A percentile compares a stretch with the other conserved stretches of the same genome.
Evolutionary conservation across 2,329 filamentous ascomycete genomes (phyloP).

Genomic region (Paraphoma chrysanthemicola): DNA sequence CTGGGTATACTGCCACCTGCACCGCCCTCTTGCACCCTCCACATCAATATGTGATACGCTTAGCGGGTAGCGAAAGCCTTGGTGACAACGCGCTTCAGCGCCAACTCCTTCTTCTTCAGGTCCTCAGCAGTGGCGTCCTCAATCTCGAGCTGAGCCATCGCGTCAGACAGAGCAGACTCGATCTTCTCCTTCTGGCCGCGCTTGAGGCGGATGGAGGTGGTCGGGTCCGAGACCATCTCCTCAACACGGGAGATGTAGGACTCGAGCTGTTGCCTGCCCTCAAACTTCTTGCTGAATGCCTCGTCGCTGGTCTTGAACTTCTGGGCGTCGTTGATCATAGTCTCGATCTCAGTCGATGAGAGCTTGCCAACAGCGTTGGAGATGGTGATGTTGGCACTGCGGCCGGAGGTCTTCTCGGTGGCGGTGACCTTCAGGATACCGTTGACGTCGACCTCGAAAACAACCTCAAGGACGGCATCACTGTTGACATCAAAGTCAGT

Average conservation of each 20-base stretch:
- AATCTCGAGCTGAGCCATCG: slow-evolving; percentile 96
- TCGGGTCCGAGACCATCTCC: slow-evolving; percentile 97
- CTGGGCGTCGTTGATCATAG: slow-evolving; percentile 95
- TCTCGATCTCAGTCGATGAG: slow-evolving; percentile 91
- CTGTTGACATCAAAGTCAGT: not conserved
- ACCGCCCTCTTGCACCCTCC: slow-evolving; percentile 24
- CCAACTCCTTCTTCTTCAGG: slow-evolving; percentile 99
- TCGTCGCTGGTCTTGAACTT: slow-evolving; percentile 99
- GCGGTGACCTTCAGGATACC: slow-evolving; percentile 99
- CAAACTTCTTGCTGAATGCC: slow-evolving; percentile 99
- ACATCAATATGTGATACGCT: slow-evolving; percentile 20
- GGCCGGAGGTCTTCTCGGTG: slow-evolving; percentile 97
- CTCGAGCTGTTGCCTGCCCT: slow-evolving; percentile 98
- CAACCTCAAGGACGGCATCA: slow-evolving; percentile 93
- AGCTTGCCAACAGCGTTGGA: slow-evolving; percentile 99
- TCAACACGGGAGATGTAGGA: slow-evolving; percentile 98
- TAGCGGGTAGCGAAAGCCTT: slow-evolving; percentile 97
- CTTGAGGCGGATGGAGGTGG: slow-evolving; percentile 96
- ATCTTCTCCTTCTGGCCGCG: slow-evolving; percentile 99
- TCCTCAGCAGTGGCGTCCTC: slow-evolving; percentile 91
- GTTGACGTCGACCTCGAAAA: slow-evolving; percentile 99
- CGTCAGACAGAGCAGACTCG: slow-evolving; percentile 93
- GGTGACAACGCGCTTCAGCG: slow-evolving; percentile 95
- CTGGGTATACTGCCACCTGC: slow-evolving; percentile 39
- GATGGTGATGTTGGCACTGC: slow-evolving; percentile 99